phyloP scores from a whole-genome alignment of 129 eudicot species.

The Logfia minima region DNA sequence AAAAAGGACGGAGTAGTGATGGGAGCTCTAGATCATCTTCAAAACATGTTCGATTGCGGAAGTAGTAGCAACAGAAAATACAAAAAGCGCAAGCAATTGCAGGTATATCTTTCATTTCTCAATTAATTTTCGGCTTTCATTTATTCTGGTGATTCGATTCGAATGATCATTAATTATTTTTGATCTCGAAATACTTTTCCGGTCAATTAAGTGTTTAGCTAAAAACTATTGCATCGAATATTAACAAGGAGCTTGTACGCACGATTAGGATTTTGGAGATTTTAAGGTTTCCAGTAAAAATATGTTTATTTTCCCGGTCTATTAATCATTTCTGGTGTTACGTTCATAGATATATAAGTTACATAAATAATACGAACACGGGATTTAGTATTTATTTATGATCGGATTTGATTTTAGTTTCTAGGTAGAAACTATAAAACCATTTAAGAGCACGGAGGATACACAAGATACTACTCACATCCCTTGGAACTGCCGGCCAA shows the following conservation, averaged over 20 bases:
- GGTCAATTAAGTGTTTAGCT: neutral
- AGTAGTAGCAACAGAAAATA: conserved; percentile 44
- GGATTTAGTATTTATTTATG: too few relatives aligned
- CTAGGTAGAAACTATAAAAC: neutral
- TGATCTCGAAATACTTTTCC: neutral
- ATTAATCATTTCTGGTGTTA: too few relatives aligned
- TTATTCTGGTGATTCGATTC: neutral
- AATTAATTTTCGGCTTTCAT: too few relatives aligned
- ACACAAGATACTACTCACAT: neutral
- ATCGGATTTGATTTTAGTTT: too few relatives aligned
- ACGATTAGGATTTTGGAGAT: neutral
- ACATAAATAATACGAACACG: too few relatives aligned
- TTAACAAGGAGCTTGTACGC: neutral
- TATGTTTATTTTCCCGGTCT: too few relatives aligned
- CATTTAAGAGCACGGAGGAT: neutral
- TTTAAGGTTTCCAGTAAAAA: neutral
- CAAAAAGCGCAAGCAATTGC: conserved; percentile 80
- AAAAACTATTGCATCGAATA: neutral
- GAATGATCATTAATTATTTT: neutral
- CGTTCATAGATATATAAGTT: too few relatives aligned
- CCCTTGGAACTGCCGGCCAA: neutral
- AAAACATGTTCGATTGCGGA: conserved; percentile 64
- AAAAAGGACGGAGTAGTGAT: conserved; percentile 19
- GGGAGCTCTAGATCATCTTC: conserved; percentile 87
- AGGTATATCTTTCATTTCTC: too few relatives aligned